phyloP scores from a whole-genome alignment of 768 basidiomycete genomes.

The Rhodotorula toruloides region DNA sequence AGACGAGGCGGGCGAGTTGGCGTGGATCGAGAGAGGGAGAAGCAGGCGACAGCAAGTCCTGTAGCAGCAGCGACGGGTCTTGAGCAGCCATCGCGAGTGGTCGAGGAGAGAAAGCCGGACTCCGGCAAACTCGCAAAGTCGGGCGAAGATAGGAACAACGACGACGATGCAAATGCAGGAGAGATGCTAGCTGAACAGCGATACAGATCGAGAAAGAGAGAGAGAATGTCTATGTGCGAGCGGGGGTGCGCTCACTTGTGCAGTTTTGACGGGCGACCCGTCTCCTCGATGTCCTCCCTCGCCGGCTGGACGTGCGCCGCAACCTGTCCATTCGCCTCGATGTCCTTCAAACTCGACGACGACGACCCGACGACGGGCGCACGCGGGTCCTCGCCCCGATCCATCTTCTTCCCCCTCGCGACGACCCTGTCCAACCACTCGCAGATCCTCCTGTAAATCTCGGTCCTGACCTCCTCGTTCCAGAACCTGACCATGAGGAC shows the following conservation, averaged over 20 bases:
- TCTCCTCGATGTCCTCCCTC: background rate
- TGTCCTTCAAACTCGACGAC: no score
- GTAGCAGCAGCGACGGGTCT: conserved; percentile 28
- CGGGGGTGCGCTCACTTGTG: no score
- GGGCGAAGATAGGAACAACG: no score
- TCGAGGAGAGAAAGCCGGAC: background rate
- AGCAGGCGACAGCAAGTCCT: conserved; percentile 30
- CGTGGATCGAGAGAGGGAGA: background rate
- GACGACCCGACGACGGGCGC: no score
- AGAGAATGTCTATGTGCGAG: no score
- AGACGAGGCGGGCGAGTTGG: conserved; percentile 11
- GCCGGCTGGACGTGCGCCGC: background rate
- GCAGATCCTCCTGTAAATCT: conserved; percentile 13
- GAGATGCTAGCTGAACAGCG: no score
- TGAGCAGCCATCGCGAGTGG: conserved; percentile 3
- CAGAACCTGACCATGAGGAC: conserved; percentile 32
- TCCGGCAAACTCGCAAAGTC: no score
- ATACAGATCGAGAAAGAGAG: no score
- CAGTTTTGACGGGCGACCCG: no score
- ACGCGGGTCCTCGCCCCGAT: background rate
- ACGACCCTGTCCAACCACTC: conserved; percentile 20
- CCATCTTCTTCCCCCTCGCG: background rate
- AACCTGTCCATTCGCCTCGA: background rate
- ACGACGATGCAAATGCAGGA: no score
- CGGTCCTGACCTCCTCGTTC: conserved; percentile 21